These are phyloP conservation scores for Raffaelea ambrosiae DNA, from an alignment of 2,329 filamentous ascomycete genomes.

Conservation along the genomic window DNA sequence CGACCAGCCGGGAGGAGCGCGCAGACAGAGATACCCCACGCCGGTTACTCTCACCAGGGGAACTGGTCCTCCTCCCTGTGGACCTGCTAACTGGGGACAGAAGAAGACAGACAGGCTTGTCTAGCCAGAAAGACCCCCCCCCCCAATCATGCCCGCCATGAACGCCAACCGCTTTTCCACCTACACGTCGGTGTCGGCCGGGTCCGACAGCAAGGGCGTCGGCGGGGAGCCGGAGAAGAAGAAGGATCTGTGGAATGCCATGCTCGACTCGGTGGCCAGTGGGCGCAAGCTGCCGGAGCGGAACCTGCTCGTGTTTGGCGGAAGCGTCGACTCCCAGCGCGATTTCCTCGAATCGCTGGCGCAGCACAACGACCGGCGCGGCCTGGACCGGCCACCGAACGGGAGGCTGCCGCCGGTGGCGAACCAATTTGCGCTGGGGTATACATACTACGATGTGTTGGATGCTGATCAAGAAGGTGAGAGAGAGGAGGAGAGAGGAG, in stretches of 20 bases:
- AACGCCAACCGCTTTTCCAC: slow-evolving; percentile 50
- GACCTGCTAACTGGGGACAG: too few relatives aligned
- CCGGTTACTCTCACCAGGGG: too few relatives aligned
- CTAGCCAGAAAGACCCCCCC: too few relatives aligned
- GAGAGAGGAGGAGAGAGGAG: slow-evolving; percentile 13
- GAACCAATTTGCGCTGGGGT: slow-evolving; percentile 86
- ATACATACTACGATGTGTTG: slow-evolving; percentile 90
- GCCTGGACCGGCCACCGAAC: slow-evolving; percentile 48
- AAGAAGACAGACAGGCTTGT: too few relatives aligned
- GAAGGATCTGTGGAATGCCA: slow-evolving; percentile 88
- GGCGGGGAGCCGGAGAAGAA: slow-evolving; percentile 47
- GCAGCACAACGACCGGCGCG: slow-evolving; percentile 40
- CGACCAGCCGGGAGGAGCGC: too few relatives aligned
- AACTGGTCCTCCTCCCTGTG: too few relatives aligned
- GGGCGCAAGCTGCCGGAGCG: slow-evolving; percentile 87
- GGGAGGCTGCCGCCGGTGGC: slow-evolving; percentile 82
- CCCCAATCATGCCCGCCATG: too few relatives aligned
- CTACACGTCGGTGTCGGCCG: slow-evolving; percentile 46
- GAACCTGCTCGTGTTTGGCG: slow-evolving; percentile 78
- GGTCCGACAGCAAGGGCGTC: slow-evolving; percentile 38
- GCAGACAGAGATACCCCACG: too few relatives aligned
- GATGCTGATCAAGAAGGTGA: slow-evolving; percentile 96
- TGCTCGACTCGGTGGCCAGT: slow-evolving; percentile 84
- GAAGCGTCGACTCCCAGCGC: slow-evolving; percentile 71
- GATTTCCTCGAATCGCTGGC: slow-evolving; percentile 68